Evolutionary conservation across 2,329 filamentous ascomycete genomes (phyloP).

Genomic region (Trichoderma arundinaceum): DNA sequence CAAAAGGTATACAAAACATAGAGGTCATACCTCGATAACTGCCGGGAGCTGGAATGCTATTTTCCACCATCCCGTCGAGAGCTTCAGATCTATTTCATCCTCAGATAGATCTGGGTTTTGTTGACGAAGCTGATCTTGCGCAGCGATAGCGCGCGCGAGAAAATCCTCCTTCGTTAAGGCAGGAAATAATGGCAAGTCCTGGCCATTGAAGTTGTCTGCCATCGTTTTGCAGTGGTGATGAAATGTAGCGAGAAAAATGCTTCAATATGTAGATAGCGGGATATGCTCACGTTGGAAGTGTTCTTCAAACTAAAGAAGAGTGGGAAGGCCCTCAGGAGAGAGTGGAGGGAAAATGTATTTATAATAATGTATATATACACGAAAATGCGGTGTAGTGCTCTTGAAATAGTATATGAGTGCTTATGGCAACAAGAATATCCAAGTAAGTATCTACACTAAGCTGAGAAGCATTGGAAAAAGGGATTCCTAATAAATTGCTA

Average conservation of each 20-base stretch:
- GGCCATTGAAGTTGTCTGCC: not conserved
- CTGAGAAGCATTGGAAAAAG: not conserved
- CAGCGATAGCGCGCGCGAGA: not conserved
- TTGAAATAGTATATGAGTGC: not conserved
- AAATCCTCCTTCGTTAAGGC: not conserved
- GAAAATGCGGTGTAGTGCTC: not conserved
- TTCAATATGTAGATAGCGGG: not conserved
- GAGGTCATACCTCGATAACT: not conserved
- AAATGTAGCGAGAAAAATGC: not conserved
- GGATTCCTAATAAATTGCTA: not conserved
- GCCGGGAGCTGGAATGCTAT: not conserved
- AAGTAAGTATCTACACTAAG: not conserved
- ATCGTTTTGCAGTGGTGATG: not conserved
- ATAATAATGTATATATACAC: not conserved
- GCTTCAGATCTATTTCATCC: not conserved
- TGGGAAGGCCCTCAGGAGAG: not conserved
- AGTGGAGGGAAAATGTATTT: not conserved
- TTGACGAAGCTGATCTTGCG: not conserved
- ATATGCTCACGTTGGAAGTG: not conserved
- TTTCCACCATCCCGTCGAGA: not conserved
- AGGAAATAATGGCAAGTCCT: not conserved
- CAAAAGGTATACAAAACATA: not conserved
- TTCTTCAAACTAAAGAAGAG: not conserved
- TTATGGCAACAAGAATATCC: not conserved
- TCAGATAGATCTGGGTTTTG: not conserved